Percentiles rank a stretch among this genome's conserved stretches.
These are phyloP conservation scores for Coniferiporia weirii DNA, from an alignment of 1,284 basidiomycete species.

Conservation along the genomic window DNA sequence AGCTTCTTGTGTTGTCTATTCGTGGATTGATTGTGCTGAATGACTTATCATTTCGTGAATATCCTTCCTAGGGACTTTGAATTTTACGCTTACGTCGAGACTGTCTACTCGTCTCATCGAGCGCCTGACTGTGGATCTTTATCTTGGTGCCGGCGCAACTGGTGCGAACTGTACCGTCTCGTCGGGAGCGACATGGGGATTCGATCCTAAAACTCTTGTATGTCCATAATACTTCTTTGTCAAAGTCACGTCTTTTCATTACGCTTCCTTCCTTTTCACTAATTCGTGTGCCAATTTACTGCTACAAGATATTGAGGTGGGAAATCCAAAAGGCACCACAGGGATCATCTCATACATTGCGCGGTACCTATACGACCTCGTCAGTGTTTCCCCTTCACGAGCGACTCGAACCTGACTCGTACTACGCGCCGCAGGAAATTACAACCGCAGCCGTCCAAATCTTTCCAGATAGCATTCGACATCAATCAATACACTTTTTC, in stretches of 20 bases:
- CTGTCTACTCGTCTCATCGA: constrained; percentile 64
- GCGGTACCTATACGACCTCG: constrained; percentile 73
- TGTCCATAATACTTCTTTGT: constrained; percentile 16
- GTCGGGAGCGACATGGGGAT: constrained; percentile 74
- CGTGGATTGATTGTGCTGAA: not conserved
- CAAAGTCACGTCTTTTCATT: not conserved
- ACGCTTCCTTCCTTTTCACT: not conserved
- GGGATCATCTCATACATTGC: constrained; percentile 66
- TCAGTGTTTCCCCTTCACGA: constrained; percentile 30
- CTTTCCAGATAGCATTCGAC: constrained; percentile 68
- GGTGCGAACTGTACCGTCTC: constrained; percentile 59
- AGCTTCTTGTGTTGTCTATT: no score
- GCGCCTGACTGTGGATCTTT: constrained; percentile 63
- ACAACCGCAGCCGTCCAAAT: constrained; percentile 54
- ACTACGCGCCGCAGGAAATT: constrained; percentile 26
- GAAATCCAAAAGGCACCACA: constrained; percentile 65
- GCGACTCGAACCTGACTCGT: not conserved
- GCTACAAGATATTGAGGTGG: constrained; percentile 63
- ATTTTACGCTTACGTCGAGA: constrained; percentile 66
- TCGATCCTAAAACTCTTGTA: constrained; percentile 66
- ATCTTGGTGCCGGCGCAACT: constrained; percentile 67
- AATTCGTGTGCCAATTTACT: not conserved
- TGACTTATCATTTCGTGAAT: constrained; percentile 1
- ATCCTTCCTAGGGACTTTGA: constrained; percentile 53
- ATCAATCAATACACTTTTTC: constrained; percentile 75